Evolutionary conservation across 2,329 filamentous ascomycete species (phyloP).

Genomic region (Cercospora janseana): DNA sequence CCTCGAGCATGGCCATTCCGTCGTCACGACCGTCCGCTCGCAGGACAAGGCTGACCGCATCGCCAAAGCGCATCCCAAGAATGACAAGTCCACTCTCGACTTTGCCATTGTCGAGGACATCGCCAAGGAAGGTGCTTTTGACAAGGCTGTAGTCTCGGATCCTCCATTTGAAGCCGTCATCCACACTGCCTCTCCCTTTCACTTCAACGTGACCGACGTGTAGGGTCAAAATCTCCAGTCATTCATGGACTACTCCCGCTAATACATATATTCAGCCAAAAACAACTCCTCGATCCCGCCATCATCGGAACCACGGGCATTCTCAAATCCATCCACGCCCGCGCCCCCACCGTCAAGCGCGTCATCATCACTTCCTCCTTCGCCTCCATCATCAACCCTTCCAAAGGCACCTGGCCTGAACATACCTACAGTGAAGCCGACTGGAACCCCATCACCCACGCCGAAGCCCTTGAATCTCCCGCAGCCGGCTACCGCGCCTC

Average conservation of each 20-base stretch:
- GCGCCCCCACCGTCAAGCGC: slow-evolving; percentile 65
- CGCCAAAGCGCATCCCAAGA: slow-evolving; percentile 52
- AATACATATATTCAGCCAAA: no score
- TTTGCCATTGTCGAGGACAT: slow-evolving; percentile 72
- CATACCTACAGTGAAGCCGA: slow-evolving; percentile 55
- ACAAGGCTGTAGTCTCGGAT: slow-evolving; percentile 57
- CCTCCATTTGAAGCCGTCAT: slow-evolving; percentile 70
- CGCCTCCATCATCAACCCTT: slow-evolving; percentile 59
- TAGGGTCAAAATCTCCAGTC: not conserved
- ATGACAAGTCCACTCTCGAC: slow-evolving; percentile 57
- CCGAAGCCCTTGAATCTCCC: slow-evolving; percentile 48
- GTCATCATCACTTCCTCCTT: slow-evolving; percentile 71
- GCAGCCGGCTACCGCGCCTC: slow-evolving; percentile 50
- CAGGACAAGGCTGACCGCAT: slow-evolving; percentile 62
- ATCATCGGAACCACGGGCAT: slow-evolving; percentile 64
- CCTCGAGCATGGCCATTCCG: slow-evolving; percentile 56
- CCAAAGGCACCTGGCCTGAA: slow-evolving; percentile 50
- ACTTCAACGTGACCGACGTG: slow-evolving; percentile 69
- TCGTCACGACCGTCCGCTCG: slow-evolving; percentile 62
- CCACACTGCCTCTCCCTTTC: slow-evolving; percentile 73
- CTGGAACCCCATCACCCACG: slow-evolving; percentile 57
- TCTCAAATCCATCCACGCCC: slow-evolving; percentile 60
- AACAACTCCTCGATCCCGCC: slow-evolving; percentile 60
- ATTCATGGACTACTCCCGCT: no score
- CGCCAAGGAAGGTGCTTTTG: slow-evolving; percentile 66